Conservation (phyloP, 192 early-diverging fungal species). For the Coemansia sp. region DNA sequence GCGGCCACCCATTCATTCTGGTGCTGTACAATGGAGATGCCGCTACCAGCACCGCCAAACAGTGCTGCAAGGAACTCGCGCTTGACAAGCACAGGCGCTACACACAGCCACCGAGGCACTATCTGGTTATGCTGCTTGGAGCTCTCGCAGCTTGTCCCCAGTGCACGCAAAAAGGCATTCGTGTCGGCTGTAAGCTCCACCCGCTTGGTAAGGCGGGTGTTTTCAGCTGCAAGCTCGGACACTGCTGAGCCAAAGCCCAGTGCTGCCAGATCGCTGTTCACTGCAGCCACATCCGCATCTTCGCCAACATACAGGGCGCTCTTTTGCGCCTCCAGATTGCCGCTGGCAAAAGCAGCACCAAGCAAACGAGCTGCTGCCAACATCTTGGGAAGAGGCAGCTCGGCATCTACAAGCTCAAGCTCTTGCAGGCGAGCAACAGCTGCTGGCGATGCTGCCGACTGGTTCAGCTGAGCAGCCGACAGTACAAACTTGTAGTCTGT, state of each 20-base stretch:
- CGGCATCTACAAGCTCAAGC: constrained; percentile 18
- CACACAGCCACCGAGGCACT: constrained; percentile 23
- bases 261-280: constrained; percentile 19
- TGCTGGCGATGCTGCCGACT: constrained; percentile 5
- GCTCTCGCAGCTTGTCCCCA: constrained; percentile 6
- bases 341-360: constrained; percentile 5
- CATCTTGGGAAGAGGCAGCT: constrained; percentile 20
- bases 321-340: background rate
- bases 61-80: constrained; percentile 32
- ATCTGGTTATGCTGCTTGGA: background rate
- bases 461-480: constrained; percentile 1
- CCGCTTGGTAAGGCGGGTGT: background rate
- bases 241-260: constrained; percentile 17
- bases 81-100: constrained; percentile 18
- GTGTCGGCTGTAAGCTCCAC: background rate
- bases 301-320: constrained; percentile 15
- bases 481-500: constrained; percentile 6
- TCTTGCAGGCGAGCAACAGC: constrained; percentile 6
- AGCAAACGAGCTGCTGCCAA: constrained; percentile 22
- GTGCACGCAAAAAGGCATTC: constrained; percentile 8
- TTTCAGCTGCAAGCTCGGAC: background rate
- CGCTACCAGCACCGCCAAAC: constrained; percentile 8
- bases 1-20: constrained; percentile 7
- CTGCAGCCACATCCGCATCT: constrained; percentile 16
- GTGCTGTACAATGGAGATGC: constrained; percentile 10